These are phyloP conservation scores for Musa acuminata DNA, from an alignment of 176 grass and related monocot species.

Conservation along the genomic window DNA sequence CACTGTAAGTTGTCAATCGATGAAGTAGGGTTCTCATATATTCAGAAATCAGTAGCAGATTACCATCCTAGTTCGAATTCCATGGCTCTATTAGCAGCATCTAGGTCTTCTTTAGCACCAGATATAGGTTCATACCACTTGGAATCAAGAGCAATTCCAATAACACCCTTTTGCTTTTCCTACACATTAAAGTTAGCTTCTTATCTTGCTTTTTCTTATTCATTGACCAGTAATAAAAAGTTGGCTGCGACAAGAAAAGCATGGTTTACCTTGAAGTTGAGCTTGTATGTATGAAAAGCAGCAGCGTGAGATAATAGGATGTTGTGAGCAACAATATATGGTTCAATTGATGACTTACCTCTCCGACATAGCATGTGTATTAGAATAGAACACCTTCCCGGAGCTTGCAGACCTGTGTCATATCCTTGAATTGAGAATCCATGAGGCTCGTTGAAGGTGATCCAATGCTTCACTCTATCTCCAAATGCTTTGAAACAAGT, in stretches of 20 bases:
- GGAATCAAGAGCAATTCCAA: constrained; percentile 69
- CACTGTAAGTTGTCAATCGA: constrained; percentile 19
- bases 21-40: background rate
- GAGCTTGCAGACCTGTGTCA: constrained; percentile 74
- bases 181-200: constrained; percentile 13
- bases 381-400: constrained; percentile 71
- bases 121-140: constrained; percentile 87
- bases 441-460: constrained; percentile 85
- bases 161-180: constrained; percentile 54
- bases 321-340: constrained; percentile 74
- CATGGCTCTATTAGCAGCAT: constrained; percentile 68
- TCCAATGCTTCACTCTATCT: constrained; percentile 91
- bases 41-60: constrained; percentile 9
- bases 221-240: background rate
- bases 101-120: constrained; percentile 52
- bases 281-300: constrained; percentile 56
- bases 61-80: constrained; percentile 97
- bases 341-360: constrained; percentile 76
- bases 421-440: constrained; percentile 72
- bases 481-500: constrained; percentile 88
- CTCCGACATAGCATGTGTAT: constrained; percentile 70
- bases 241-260: background rate
- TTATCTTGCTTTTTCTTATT: background rate
- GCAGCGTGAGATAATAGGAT: constrained; percentile 68
- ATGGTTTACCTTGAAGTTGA: constrained; percentile 59